Evolutionary conservation across 2,329 filamentous ascomycete genomes (phyloP).

Genomic region (Botrytis deweyae): DNA sequence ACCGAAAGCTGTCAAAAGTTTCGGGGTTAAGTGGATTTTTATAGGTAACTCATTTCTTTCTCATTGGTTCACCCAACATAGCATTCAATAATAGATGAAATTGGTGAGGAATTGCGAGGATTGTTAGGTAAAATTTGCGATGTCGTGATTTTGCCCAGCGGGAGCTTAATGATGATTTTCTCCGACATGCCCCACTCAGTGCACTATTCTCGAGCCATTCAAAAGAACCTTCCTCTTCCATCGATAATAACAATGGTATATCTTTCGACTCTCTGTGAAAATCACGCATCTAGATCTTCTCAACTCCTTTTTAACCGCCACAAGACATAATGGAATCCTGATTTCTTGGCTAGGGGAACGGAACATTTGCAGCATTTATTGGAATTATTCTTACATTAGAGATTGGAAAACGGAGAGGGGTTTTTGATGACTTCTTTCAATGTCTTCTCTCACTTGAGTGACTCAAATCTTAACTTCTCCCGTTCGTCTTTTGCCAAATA

Average conservation of each 20-base stretch:
- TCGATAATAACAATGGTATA: background rate
- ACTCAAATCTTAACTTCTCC: constrained; percentile 18
- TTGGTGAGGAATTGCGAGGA: background rate
- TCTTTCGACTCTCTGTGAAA: background rate
- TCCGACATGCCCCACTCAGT: constrained; percentile 6
- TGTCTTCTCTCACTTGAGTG: constrained; percentile 5
- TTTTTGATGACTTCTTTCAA: background rate
- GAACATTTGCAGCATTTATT: background rate
- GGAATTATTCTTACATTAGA: background rate
- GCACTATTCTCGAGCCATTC: background rate
- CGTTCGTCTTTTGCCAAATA: constrained; percentile 30
- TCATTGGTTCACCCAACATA: background rate
- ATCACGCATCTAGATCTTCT: background rate
- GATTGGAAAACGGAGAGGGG: background rate
- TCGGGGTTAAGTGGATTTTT: constrained; percentile 1
- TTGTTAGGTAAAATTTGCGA: constrained; percentile 10
- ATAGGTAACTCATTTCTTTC: background rate
- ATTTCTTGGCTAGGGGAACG: background rate
- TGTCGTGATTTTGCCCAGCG: constrained; percentile 15
- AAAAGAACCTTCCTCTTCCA: background rate
- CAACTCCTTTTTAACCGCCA: background rate
- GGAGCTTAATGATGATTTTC: background rate
- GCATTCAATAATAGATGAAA: background rate
- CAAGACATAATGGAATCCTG: background rate
- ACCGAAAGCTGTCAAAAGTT: background rate